A percentile compares a stretch with the other conserved stretches of the same genome.
These are phyloP conservation scores for Spinacia oleracea DNA, from an alignment of 179 eudicot species.

Conservation along the genomic window DNA sequence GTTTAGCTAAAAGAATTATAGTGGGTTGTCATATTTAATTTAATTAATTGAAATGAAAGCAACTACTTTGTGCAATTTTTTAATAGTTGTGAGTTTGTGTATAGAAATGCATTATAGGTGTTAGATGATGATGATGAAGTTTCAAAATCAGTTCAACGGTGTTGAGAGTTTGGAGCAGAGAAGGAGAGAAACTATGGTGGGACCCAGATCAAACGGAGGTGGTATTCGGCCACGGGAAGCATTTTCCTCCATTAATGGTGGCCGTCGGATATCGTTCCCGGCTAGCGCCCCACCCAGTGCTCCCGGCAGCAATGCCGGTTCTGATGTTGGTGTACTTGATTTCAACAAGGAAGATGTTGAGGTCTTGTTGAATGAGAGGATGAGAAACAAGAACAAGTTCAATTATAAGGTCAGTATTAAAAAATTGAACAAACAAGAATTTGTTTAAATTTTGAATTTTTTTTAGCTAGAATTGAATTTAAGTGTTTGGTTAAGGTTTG, in stretches of 20 bases:
- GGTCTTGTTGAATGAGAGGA: conserved; percentile 73
- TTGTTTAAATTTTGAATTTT: background rate
- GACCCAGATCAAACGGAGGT: conserved; percentile 55
- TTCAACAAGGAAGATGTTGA: conserved; percentile 80
- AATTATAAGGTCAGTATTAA: conserved; percentile 55
- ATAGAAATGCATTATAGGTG: conserved; percentile 30
- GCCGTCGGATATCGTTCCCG: conserved; percentile 55
- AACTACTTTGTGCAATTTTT: conserved; percentile 22
- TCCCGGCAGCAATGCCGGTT: conserved; percentile 63
- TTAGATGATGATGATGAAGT: conserved; percentile 36
- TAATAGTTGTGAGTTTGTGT: conserved; percentile 19
- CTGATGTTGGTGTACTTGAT: conserved; percentile 64
- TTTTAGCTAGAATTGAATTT: background rate
- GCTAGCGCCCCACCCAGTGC: conserved; percentile 53
- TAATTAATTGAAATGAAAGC: conserved; percentile 24
- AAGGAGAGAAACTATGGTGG: conserved; percentile 46
- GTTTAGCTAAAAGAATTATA: conserved; percentile 22
- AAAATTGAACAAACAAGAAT: background rate
- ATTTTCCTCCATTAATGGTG: conserved; percentile 57
- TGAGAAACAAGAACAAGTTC: conserved; percentile 76
- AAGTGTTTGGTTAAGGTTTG: background rate
- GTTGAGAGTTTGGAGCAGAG: conserved; percentile 36
- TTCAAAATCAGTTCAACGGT: conserved; percentile 31
- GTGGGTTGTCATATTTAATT: conserved; percentile 27
- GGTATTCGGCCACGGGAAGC: conserved; percentile 56